Evolutionary conservation across 116 monocot genomes (phyloP).

Genomic region (Posidonia oceanica): DNA sequence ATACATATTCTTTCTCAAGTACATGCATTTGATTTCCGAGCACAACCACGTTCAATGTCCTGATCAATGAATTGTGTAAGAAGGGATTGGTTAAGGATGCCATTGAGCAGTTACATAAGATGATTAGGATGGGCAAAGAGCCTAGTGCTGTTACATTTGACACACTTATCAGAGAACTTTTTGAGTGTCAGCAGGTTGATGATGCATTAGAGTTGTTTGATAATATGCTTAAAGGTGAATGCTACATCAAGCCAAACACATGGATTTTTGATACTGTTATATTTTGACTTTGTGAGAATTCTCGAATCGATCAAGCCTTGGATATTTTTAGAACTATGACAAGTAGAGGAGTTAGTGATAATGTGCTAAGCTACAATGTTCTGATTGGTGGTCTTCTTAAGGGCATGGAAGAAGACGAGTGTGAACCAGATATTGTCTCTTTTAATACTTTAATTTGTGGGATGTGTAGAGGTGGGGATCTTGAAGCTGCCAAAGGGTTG

Average conservation of each 20-base stretch:
- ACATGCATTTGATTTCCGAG: too few relatives aligned
- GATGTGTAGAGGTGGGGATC: constrained; percentile 36
- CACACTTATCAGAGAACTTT: constrained; percentile 47
- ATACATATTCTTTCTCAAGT: too few relatives aligned
- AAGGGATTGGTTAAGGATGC: constrained; percentile 48
- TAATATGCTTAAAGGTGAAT: too few relatives aligned
- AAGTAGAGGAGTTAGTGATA: constrained; percentile 24
- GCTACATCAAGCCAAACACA: too few relatives aligned
- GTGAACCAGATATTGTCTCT: constrained; percentile 52
- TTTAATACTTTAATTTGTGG: constrained; percentile 56
- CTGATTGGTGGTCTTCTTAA: too few relatives aligned
- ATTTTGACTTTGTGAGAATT: constrained; percentile 45
- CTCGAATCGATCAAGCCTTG: constrained; percentile 38
- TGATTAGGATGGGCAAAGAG: constrained; percentile 26
- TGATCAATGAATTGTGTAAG: constrained; percentile 59
- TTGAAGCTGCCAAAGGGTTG: constrained; percentile 41
- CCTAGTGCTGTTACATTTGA: constrained; percentile 60
- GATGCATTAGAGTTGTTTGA: too few relatives aligned
- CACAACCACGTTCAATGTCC: too few relatives aligned
- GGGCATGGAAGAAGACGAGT: too few relatives aligned
- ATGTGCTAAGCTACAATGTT: too few relatives aligned
- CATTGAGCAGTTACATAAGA: constrained; percentile 27
- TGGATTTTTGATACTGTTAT: constrained; percentile 60
- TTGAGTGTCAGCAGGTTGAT: too few relatives aligned
- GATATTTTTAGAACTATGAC: constrained; percentile 42